These are phyloP conservation scores for Populus euphratica DNA, from an alignment of 345 rosid genomes.

Conservation along the genomic window DNA sequence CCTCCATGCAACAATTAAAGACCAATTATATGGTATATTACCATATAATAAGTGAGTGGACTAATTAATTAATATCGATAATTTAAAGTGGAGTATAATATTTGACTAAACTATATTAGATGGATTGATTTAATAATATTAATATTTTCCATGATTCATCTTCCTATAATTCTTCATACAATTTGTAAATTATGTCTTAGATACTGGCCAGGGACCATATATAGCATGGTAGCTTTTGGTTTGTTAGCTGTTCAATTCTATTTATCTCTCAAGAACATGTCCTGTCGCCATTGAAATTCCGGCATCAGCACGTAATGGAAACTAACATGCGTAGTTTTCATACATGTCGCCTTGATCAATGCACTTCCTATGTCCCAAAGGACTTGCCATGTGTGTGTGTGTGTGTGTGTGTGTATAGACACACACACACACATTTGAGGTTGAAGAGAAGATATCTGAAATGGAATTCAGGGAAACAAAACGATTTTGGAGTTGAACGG, in stretches of 20 bases:
- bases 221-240: constrained; percentile 5
- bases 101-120: background rate
- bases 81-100: background rate
- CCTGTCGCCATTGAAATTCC: constrained; percentile 12
- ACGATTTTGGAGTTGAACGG: background rate
- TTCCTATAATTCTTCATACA: background rate
- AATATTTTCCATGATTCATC: background rate
- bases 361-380: background rate
- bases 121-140: background rate
- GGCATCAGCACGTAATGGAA: background rate
- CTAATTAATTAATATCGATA: too few relatives aligned
- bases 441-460: background rate
- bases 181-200: background rate
- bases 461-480: background rate
- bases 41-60: background rate
- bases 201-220: constrained; percentile 20
- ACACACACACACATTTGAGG: too few relatives aligned
- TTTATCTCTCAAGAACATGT: constrained; percentile 18
- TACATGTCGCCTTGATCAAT: background rate
- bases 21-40: too few relatives aligned
- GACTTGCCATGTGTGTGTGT: too few relatives aligned
- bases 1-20: background rate
- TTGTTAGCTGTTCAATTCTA: constrained; percentile 27
- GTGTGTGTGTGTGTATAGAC: too few relatives aligned
- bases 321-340: background rate